phyloP scores from a whole-genome alignment of 345 rosid species.

The Heritiera fomes region DNA sequence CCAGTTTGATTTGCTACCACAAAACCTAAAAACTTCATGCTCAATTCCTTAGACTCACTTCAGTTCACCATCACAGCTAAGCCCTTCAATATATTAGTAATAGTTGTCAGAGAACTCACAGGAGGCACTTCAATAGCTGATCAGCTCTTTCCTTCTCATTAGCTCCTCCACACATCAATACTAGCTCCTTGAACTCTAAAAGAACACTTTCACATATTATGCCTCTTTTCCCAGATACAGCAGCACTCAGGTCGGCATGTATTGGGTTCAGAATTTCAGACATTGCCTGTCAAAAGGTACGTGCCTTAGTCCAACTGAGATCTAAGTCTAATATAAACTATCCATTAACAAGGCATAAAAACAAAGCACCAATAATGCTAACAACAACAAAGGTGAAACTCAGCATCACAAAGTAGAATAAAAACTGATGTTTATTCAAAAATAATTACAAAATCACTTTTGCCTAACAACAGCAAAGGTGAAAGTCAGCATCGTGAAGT shows the following conservation, averaged over 20 bases:
- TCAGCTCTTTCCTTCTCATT: constrained; percentile 74
- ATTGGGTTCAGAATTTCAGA: constrained; percentile 67
- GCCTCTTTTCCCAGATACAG: constrained; percentile 55
- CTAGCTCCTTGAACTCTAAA: constrained; percentile 65
- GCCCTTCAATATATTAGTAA: neutral
- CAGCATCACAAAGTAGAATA: neutral
- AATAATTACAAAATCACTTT: neutral
- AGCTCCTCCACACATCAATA: constrained; percentile 73
- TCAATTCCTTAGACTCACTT: neutral
- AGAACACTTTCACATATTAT: constrained; percentile 59
- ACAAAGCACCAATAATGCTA: neutral
- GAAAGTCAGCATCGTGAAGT: neutral
- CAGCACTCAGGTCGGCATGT: constrained; percentile 43
- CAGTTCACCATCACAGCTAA: neutral
- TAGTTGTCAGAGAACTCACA: constrained; percentile 47
- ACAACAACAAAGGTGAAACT: neutral
- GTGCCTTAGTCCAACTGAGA: constrained; percentile 8
- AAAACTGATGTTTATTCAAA: neutral
- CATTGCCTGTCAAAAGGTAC: constrained; percentile 43
- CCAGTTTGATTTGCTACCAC: neutral
- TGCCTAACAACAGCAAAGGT: neutral
- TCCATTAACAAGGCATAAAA: neutral
- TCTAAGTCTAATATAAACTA: neutral
- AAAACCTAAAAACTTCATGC: neutral
- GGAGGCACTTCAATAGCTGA: constrained; percentile 50